Percentiles rank a stretch among this genome's conserved stretches.
Conservation (phyloP, 1,284 basidiomycete species). For the Trametes hirsuta region DNA sequence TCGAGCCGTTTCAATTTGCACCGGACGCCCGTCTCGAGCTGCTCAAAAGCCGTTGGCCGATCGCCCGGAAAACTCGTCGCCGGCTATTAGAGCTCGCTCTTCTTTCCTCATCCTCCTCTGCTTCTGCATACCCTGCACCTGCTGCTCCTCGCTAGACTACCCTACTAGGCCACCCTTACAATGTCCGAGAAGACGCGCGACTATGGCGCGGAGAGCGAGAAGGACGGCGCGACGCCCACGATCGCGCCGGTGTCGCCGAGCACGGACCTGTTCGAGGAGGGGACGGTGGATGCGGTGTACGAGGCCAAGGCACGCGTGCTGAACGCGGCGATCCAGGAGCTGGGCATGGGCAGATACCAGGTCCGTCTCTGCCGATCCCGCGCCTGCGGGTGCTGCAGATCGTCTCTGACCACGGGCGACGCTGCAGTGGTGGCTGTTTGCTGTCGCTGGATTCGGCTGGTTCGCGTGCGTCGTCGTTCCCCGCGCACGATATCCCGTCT, state of each 20-base stretch:
- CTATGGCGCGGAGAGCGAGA: slow-evolving; percentile 17
- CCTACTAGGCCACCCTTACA: not conserved
- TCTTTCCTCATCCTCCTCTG: not conserved
- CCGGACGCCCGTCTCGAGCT: not conserved
- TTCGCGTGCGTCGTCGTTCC: slow-evolving; percentile 53
- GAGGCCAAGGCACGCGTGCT: slow-evolving; percentile 58
- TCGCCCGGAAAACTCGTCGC: not conserved
- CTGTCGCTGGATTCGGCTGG: slow-evolving; percentile 71
- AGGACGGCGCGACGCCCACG: not conserved
- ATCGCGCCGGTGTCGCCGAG: slow-evolving; percentile 1
- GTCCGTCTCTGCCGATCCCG: slow-evolving; percentile 35
- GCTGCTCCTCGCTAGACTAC: not conserved
- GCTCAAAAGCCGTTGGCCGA: not conserved
- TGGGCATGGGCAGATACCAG: slow-evolving; percentile 74
- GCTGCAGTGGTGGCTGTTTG: slow-evolving; percentile 56
- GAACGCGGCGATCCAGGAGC: slow-evolving; percentile 60
- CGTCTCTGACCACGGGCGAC: not conserved
- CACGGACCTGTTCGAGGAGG: slow-evolving; percentile 44
- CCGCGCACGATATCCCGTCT: not conserved
- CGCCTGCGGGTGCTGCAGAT: not conserved
- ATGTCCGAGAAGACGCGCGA: slow-evolving; percentile 15
- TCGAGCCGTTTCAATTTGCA: not conserved
- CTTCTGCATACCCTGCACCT: not conserved
- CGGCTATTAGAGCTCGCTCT: not conserved
- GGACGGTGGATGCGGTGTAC: slow-evolving; percentile 56